Conservation (phyloP, 352 stramenopile species). For the Peronosclerospora sorghi region DNA sequence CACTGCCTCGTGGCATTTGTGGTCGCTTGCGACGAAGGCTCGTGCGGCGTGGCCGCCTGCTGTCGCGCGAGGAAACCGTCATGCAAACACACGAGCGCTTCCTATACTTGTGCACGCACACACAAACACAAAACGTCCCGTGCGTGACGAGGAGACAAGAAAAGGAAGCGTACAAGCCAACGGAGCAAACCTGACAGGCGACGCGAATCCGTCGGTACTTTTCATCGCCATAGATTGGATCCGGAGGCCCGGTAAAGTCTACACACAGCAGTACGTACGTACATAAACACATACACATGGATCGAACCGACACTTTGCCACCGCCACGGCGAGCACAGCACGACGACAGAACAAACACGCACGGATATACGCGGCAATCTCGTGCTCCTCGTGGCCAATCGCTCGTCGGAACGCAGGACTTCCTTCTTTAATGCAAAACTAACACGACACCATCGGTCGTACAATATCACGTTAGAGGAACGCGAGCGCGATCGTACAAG, state of each 20-base stretch:
- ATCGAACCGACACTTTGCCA: not conserved
- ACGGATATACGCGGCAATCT: constrained; percentile 64
- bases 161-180: not conserved
- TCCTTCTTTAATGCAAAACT: constrained; percentile 75
- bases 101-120: constrained; percentile 30
- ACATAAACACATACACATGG: not conserved
- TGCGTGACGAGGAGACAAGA: not conserved
- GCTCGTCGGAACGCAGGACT: constrained; percentile 44
- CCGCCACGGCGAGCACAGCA: not conserved
- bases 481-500: too few relatives aligned
- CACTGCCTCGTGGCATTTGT: constrained; percentile 7
- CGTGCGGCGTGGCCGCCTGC: constrained; percentile 19
- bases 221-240: constrained; percentile 74
- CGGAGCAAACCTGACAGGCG: constrained; percentile 39
- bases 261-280: not conserved
- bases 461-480: too few relatives aligned
- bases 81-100: constrained; percentile 71
- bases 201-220: constrained; percentile 79
- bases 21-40: constrained; percentile 10
- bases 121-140: constrained; percentile 5
- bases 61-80: constrained; percentile 48
- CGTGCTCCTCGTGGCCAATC: constrained; percentile 58
- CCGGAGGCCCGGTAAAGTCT: constrained; percentile 69
- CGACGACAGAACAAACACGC: too few relatives aligned
- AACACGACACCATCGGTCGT: not conserved